Evolutionary conservation across 257 asterid genomes (phyloP), one percentile per base, ranked within the genome.

Genomic region (Echites panduratus): DNA sequence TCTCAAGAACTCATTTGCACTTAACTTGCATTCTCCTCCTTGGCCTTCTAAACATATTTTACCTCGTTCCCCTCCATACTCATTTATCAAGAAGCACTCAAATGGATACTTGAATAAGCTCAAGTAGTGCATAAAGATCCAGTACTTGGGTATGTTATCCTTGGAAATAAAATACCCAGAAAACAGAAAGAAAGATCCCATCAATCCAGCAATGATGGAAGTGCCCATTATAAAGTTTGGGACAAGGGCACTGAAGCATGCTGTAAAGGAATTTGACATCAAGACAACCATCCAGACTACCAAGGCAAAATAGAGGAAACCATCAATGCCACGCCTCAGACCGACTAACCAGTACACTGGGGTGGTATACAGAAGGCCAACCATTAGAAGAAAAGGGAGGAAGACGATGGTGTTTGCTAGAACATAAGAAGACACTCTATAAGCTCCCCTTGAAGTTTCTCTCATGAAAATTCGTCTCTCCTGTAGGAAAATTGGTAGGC

Each of bases 161-260:
- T 86, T 71, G 5, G 87, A 71, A 1, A 93, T 88, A 54, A 90
- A 93, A 64, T 90, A 90, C 71, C 98, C 98, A 0, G 98, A 93
- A 69, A 93, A 93, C 41, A 93, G 89, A 24, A 93, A 93, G 80
- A 93, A 93, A 1, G 92, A 87, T 19, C 98, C 98, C 98, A 90
- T 93, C 41, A 90, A 65, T 29, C 98, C 98, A 0, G 98, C 89
- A n/a, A 90, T 89, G 26, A 90, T 75, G 3, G 97, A 89, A 0
- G 90, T 76, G 44, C 97, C 98, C 96, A 88, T 87, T 65, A 91
- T 93, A 82, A 89, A 93, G 73, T 89, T 84, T 3, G 98, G 98
- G 71, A 90, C 96, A 5, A 93, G 87, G 1, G 93, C 96, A 68
- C 96, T 88, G 83, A 88, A 93, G 76, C 86, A 90, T 1, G 94